Evolutionary conservation across 768 basidiomycete species (phyloP), one percentile per base, ranked within the genome.

Genomic region (Suillus fuscotomentosus): DNA sequence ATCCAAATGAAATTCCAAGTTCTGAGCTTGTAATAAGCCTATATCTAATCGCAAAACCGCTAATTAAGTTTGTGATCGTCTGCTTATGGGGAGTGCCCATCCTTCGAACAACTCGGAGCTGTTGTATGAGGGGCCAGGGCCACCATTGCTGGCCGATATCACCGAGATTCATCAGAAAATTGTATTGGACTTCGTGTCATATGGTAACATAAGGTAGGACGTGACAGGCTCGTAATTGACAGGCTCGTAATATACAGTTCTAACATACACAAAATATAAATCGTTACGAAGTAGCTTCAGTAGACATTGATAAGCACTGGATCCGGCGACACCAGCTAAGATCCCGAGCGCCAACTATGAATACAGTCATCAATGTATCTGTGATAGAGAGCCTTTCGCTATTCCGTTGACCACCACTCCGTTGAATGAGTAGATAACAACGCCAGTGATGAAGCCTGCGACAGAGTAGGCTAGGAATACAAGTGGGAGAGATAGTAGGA

Each of bases 391-490:
- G 68, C 0, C 69, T 5, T 73, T 71, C 1, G 72, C 69, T 22
- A 79, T 77, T 43, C 78, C 72, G n/a, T 80, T 77, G 22, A 80
- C 55, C 0, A 81, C 78, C 3, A 78, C 72, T 0, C 84, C 88
- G 6, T 85, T 78, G 74, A 90, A 86, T 0, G 88, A 85, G 72
- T 91, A 92, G 31, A 91, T 65, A 0, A 86, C 82, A 34, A 92
- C 80, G 0, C 84, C 90, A 0, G 84, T 80, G 43, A 91, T 76
- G 76, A 93, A 90, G 1, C 84, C 88, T 2, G 86, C 80, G 66
- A 92, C 81, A 2, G 89, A 84, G 72, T 92, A 93, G 0, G 86
- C 84, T 41, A 92, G 77, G 67, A 92, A 87, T 34, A 92, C 89
- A 24, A 91, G 77, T 1, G 92, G 91, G 14, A 92, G 82, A 1